phyloP scores from a whole-genome alignment of 1,284 basidiomycete species.

The Irpex sp. region DNA sequence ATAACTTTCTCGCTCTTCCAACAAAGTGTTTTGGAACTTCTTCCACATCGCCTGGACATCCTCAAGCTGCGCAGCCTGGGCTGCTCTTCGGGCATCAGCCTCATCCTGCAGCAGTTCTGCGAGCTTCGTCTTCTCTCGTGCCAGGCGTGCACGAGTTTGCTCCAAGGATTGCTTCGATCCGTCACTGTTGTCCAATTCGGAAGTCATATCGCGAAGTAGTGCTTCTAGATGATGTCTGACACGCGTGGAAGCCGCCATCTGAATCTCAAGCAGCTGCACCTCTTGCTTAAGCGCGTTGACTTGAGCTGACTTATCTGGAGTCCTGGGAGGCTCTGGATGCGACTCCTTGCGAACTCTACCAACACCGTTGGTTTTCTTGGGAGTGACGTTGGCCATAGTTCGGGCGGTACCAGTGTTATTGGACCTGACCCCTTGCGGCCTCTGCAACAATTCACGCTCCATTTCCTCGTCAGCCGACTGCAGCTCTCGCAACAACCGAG shows the following conservation, averaged over 20 bases:
- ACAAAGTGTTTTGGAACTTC: conserved; percentile 60
- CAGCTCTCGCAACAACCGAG: conserved; percentile 64
- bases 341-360: conserved; percentile 31
- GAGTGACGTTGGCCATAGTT: conserved; percentile 36
- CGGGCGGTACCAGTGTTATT: conserved; percentile 25
- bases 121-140: conserved; percentile 54
- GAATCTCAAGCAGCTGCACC: conserved; percentile 61
- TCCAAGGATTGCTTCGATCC: conserved; percentile 62
- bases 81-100: conserved; percentile 52
- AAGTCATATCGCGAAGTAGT: conserved; percentile 55
- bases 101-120: conserved; percentile 59
- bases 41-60: conserved; percentile 65
- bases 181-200: conserved; percentile 60
- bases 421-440: conserved; percentile 17
- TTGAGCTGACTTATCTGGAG: conserved; percentile 41
- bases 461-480: conserved; percentile 60
- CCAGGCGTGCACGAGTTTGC: conserved; percentile 48
- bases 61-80: conserved; percentile 57
- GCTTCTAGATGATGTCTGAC: conserved; percentile 63
- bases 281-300: conserved; percentile 56
- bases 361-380: conserved; percentile 40
- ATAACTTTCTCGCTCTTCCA: conserved; percentile 57
- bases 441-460: conserved; percentile 46
- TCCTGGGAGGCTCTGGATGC: conserved; percentile 30
- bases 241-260: conserved; percentile 63